Conservation (phyloP, 768 basidiomycete genomes). For the Cystofilobasidium bisporidii region DNA sequence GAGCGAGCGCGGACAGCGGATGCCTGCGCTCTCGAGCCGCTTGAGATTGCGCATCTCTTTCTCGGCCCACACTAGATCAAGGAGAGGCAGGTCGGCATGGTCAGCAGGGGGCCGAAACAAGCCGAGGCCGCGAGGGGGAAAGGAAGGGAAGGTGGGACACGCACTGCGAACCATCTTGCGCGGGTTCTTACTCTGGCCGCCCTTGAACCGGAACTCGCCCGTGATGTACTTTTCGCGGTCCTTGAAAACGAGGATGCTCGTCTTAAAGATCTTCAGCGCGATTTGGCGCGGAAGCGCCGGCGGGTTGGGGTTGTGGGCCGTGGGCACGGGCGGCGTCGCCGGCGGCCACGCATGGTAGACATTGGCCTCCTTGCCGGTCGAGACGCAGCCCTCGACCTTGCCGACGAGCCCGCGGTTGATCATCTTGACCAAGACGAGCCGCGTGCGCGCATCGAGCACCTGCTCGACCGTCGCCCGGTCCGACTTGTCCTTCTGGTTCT, state of each 20-base stretch:
- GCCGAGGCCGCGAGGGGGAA: not conserved
- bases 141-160: not conserved
- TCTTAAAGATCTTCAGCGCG: constrained; percentile 96
- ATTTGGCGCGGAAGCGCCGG: constrained; percentile 47
- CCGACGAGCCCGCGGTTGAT: constrained; percentile 78
- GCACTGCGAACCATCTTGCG: constrained; percentile 82
- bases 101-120: not conserved
- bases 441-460: constrained; percentile 89
- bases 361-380: constrained; percentile 99
- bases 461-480: constrained; percentile 96
- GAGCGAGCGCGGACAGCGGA: constrained; percentile 75
- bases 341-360: constrained; percentile 77
- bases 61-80: constrained; percentile 73
- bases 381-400: constrained; percentile 90
- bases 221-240: constrained; percentile 94
- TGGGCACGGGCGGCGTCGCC: constrained; percentile 19
- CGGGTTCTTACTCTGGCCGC: constrained; percentile 72
- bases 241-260: constrained; percentile 93
- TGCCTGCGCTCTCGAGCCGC: constrained; percentile 68
- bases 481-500: constrained; percentile 87
- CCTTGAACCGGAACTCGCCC: constrained; percentile 88
- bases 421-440: constrained; percentile 92
- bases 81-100: not conserved
- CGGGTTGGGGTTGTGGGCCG: constrained; percentile 27
- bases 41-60: constrained; percentile 97